Evolutionary conservation across 352 stramenopile species (phyloP).

Genomic region (Globisporangium sylvaticum): DNA sequence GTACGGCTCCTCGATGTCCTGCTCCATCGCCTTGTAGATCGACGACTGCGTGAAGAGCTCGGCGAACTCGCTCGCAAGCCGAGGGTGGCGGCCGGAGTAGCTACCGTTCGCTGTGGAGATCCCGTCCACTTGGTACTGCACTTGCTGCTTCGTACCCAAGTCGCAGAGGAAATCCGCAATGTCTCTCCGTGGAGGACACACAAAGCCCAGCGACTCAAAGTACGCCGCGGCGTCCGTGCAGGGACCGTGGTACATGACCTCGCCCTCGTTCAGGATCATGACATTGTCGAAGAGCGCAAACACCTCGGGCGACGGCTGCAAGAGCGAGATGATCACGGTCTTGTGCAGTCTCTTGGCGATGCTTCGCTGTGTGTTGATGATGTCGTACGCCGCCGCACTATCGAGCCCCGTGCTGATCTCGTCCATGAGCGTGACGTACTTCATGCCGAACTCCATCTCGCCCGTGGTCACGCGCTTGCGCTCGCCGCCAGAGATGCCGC

Average conservation of each 20-base stretch:
- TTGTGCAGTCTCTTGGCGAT: constrained; percentile 42
- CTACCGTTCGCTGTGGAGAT: constrained; percentile 1
- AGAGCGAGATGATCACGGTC: constrained; percentile 71
- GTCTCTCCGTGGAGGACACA: constrained; percentile 60
- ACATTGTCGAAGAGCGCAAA: constrained; percentile 93
- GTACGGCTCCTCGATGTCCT: constrained; percentile 86
- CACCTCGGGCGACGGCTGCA: constrained; percentile 91
- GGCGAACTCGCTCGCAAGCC: constrained; percentile 39
- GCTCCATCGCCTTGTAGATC: constrained; percentile 37
- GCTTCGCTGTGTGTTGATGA: constrained; percentile 39
- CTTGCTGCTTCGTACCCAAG: constrained; percentile 38
- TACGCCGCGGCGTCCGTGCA: constrained; percentile 57
- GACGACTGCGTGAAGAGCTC: constrained; percentile 32
- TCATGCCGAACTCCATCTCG: constrained; percentile 76
- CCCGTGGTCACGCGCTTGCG: constrained; percentile 61
- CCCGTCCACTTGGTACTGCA: constrained; percentile 25
- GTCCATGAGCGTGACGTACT: constrained; percentile 77
- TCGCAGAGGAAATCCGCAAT: constrained; percentile 90
- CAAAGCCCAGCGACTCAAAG: constrained; percentile 72
- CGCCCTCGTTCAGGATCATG: constrained; percentile 87
- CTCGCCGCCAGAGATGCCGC: constrained; percentile 63
- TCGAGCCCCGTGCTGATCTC: constrained; percentile 68
- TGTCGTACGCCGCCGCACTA: constrained; percentile 50
- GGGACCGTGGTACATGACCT: constrained; percentile 85
- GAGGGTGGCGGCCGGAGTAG: constrained; percentile 14